A percentile compares a stretch with the other conserved stretches of the same genome.
Evolutionary conservation across 306 rosid genomes (phyloP).

Genomic region (Leucaena leucocephala): DNA sequence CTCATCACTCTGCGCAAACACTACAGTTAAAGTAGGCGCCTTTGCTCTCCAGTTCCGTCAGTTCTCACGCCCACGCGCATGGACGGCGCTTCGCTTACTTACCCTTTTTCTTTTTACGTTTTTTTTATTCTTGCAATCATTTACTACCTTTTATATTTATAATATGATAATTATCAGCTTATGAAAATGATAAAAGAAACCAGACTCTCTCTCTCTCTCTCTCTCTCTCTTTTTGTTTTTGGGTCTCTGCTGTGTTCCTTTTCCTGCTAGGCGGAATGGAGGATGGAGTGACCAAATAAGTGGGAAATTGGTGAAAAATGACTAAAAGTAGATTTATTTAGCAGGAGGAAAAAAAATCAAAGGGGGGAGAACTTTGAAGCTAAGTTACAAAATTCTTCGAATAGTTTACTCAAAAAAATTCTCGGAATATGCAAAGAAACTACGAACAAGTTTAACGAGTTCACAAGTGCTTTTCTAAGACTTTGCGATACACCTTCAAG

Average conservation of each 20-base stretch:
- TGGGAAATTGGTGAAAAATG: background rate
- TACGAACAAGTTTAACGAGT: too few relatives aligned
- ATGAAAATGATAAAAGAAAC: background rate
- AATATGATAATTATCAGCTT: background rate
- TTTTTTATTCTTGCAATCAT: background rate
- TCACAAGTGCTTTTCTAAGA: too few relatives aligned
- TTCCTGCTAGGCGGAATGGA: background rate
- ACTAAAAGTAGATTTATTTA: background rate
- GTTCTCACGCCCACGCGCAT: background rate
- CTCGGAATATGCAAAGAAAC: too few relatives aligned
- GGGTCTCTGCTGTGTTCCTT: background rate
- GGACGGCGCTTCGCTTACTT: too few relatives aligned
- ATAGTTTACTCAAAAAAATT: too few relatives aligned
- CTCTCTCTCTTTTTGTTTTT: too few relatives aligned
- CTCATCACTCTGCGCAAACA: background rate
- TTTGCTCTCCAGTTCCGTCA: background rate
- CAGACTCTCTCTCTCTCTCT: background rate
- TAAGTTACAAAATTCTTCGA: too few relatives aligned
- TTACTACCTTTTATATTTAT: background rate
- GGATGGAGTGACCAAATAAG: background rate
- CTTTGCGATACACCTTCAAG: too few relatives aligned
- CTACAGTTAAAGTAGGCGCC: background rate
- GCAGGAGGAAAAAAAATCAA: background rate
- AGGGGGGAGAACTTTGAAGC: too few relatives aligned
- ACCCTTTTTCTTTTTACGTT: too few relatives aligned